Evolutionary conservation across 495 filamentous ascomycete species (phyloP).

Genomic region (Trichocladium antarcticum): DNA sequence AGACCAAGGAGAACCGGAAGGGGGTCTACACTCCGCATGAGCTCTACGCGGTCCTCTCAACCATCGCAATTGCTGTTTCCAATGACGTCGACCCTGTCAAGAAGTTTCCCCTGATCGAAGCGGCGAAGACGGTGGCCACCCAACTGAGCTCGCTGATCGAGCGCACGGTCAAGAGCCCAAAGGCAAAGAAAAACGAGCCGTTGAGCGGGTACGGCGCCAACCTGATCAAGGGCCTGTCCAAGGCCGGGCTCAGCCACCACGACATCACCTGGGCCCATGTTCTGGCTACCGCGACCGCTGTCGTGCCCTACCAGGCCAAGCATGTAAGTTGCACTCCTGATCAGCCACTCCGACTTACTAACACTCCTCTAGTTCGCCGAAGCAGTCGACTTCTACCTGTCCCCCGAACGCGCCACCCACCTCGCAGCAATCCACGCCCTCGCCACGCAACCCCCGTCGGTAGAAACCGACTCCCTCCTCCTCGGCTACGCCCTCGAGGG

Average conservation of each 20-base stretch:
- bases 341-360: not conserved
- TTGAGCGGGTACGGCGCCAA: conserved; percentile 57
- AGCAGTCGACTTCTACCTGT: conserved; percentile 69
- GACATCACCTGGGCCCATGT: conserved; percentile 69
- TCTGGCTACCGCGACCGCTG: conserved; percentile 33
- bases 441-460: conserved; percentile 27
- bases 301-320: conserved; percentile 60
- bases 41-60: conserved; percentile 61
- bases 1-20: conserved; percentile 53
- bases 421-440: conserved; percentile 48
- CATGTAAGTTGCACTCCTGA: conserved; percentile 29
- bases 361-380: conserved; percentile 47
- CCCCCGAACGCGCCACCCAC: conserved; percentile 41
- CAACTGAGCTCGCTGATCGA: conserved; percentile 38
- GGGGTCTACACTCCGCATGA: conserved; percentile 72
- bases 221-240: conserved; percentile 57
- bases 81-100: conserved; percentile 40
- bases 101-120: conserved; percentile 48
- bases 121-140: conserved; percentile 48
- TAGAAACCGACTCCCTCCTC: conserved; percentile 30
- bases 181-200: conserved; percentile 40
- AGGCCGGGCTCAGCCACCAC: conserved; percentile 49
- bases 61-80: conserved; percentile 49
- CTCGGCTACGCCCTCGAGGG: conserved; percentile 45
- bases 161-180: conserved; percentile 49